These are phyloP conservation scores for Ochromonas danica DNA, from an alignment of 108 stramenopile species.

Conservation along the genomic window DNA sequence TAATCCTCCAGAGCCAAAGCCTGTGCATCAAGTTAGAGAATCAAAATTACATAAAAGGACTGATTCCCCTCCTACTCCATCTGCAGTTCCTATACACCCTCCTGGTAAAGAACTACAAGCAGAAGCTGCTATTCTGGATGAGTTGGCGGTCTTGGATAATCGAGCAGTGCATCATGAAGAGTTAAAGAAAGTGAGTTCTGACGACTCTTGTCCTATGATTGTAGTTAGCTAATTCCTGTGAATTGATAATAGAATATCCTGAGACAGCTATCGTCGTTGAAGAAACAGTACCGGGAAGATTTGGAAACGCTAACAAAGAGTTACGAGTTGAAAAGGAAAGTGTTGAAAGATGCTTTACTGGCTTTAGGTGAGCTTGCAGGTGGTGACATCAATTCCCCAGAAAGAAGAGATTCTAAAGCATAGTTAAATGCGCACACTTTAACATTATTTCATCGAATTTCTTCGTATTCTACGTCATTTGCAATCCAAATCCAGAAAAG, in stretches of 20 bases:
- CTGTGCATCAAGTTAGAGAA: too few species aligned
- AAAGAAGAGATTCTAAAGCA: too few species aligned
- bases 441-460: too few species aligned
- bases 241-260: slow-evolving; percentile 12
- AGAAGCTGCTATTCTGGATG: neutral
- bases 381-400: too few species aligned
- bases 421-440: too few species aligned
- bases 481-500: too few species aligned
- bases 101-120: slow-evolving; percentile 3
- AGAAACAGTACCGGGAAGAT: slow-evolving; percentile 33
- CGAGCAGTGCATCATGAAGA: neutral
- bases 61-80: too few species aligned
- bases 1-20: too few species aligned
- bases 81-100: too few species aligned
- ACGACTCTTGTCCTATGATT: neutral
- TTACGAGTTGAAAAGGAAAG: slow-evolving; percentile 15
- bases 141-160: neutral
- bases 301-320: slow-evolving; percentile 8
- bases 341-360: slow-evolving; percentile 17
- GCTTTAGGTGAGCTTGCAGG: too few species aligned
- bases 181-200: neutral
- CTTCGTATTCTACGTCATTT: too few species aligned
- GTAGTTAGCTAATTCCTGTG: neutral
- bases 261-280: slow-evolving; percentile 7
- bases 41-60: too few species aligned